These are phyloP conservation scores for Phoma sp. DNA, from an alignment of 2,329 filamentous ascomycete genomes.

Conservation along the genomic window DNA sequence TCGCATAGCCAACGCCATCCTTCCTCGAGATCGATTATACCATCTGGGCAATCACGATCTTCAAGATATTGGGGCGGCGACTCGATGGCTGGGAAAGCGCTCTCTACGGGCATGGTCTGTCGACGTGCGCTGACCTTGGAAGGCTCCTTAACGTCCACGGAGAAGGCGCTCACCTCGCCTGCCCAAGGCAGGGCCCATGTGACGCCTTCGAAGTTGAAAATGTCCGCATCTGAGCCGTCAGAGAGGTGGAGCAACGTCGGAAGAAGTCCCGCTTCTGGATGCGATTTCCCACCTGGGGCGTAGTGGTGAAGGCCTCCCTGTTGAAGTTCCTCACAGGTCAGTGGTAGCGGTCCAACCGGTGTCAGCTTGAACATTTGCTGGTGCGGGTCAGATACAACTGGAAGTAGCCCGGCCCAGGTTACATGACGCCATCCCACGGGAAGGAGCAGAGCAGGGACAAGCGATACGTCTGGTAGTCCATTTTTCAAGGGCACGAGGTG, in stretches of 20 bases:
- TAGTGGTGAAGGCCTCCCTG: constrained; percentile 24
- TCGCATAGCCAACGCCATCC: constrained; percentile 24
- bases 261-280: constrained; percentile 24
- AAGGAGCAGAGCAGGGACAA: constrained; percentile 5
- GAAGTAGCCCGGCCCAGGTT: constrained; percentile 22
- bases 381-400: constrained; percentile 26
- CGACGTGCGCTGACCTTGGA: background rate
- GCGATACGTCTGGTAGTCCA: constrained; percentile 20
- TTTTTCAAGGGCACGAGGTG: constrained; percentile 18
- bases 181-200: constrained; percentile 20
- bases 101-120: no score
- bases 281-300: constrained; percentile 21
- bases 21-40: constrained; percentile 23
- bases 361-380: constrained; percentile 29
- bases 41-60: constrained; percentile 20
- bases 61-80: constrained; percentile 1
- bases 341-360: constrained; percentile 23
- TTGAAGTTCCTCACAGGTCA: constrained; percentile 27
- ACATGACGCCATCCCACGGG: constrained; percentile 24
- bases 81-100: no score
- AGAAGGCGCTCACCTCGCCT: background rate
- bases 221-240: constrained; percentile 23
- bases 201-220: constrained; percentile 23
- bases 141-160: background rate
- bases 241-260: constrained; percentile 12